These are phyloP conservation scores for Saussurea involucrata DNA, from an alignment of 129 eudicot species.

Conservation along the genomic window DNA sequence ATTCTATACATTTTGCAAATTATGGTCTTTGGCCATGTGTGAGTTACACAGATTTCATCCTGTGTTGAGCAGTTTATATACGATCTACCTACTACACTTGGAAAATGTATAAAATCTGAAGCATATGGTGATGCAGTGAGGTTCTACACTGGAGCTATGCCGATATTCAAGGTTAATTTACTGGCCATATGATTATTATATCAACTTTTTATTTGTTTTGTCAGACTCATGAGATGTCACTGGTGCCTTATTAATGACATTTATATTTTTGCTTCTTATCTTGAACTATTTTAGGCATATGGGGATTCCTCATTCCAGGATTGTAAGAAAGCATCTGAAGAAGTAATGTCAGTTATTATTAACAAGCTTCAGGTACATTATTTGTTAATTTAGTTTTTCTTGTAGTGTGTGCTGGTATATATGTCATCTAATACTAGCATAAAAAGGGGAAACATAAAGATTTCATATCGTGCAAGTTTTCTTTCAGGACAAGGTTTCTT, in stretches of 20 bases:
- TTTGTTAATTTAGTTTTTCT: neutral
- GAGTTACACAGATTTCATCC: constrained; percentile 37
- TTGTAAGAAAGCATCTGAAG: constrained; percentile 90
- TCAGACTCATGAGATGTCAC: neutral
- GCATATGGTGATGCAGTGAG: constrained; percentile 97
- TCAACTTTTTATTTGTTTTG: constrained; percentile 11
- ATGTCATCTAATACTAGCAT: neutral
- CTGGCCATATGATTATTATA: constrained; percentile 8
- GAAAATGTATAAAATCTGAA: constrained; percentile 89
- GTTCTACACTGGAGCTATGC: constrained; percentile 96
- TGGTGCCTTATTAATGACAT: constrained; percentile 3
- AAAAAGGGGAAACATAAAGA: constrained; percentile 7
- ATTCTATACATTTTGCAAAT: constrained; percentile 12
- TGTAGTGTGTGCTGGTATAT: neutral
- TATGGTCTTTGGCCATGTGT: constrained; percentile 29
- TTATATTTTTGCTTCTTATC: constrained; percentile 7
- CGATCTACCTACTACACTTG: constrained; percentile 90
- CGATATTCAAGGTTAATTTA: constrained; percentile 76
- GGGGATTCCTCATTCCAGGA: constrained; percentile 95
- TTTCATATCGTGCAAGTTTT: constrained; percentile 8
- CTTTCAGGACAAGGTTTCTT: constrained; percentile 83
- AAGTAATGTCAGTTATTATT: constrained; percentile 59
- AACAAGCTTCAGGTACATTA: constrained; percentile 69
- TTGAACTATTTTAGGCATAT: constrained; percentile 53
- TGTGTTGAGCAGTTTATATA: constrained; percentile 84